A percentile compares a stretch with the other conserved stretches of the same genome.
These are phyloP conservation scores for Vachellia pachyceras DNA, from an alignment of 306 rosid species.

Conservation along the genomic window DNA sequence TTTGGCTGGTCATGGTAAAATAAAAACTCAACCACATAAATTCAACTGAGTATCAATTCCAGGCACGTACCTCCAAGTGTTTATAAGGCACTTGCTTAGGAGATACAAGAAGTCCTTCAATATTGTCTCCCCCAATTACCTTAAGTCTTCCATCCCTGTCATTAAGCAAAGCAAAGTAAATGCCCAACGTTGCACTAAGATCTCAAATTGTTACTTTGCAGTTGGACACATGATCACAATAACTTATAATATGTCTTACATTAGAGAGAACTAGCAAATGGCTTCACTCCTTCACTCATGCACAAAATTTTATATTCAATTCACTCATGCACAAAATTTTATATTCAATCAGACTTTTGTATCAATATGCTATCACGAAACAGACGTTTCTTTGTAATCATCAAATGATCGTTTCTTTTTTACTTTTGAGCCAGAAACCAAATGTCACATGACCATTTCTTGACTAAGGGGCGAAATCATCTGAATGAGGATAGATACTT, in stretches of 20 bases:
- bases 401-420: not conserved
- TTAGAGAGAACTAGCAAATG: not conserved
- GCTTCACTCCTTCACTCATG: too few species aligned
- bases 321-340: conserved; percentile 8
- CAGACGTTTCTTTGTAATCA: not conserved
- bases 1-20: not conserved
- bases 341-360: conserved; percentile 16
- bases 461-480: conserved; percentile 14
- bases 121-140: conserved; percentile 89
- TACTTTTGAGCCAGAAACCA: not conserved
- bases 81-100: conserved; percentile 85
- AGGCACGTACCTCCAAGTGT: conserved; percentile 73
- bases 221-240: not conserved
- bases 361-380: conserved; percentile 7
- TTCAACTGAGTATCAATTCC: conserved; percentile 21
- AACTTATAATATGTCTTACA: conserved; percentile 15
- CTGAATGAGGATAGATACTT: not conserved
- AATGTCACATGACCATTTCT: conserved; percentile 7
- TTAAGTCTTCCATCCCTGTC: conserved; percentile 97
- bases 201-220: conserved; percentile 35
- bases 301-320: too few species aligned
- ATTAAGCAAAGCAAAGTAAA: conserved; percentile 38
- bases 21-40: not conserved
- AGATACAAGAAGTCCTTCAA: conserved; percentile 88
- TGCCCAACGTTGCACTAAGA: conserved; percentile 7